Conservation (phyloP, 352 stramenopile genomes). For the Pythium myriotylum region DNA sequence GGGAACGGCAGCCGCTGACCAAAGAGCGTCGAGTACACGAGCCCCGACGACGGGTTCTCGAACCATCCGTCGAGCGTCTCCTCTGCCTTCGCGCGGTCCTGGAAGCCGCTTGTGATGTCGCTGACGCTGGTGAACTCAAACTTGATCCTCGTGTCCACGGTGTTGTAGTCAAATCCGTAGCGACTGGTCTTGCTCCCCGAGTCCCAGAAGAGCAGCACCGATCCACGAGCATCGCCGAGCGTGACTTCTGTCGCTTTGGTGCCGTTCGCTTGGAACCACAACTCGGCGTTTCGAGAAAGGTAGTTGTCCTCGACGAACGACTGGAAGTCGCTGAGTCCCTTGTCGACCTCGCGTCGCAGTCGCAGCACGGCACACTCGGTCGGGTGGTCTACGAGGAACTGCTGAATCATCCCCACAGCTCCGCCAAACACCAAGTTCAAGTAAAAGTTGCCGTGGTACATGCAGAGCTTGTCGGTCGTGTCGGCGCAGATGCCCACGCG, state of each 20-base stretch:
- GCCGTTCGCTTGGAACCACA: constrained; percentile 1
- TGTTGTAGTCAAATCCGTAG: constrained; percentile 15
- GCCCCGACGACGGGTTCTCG: constrained; percentile 19
- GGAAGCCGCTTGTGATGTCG: constrained; percentile 1
- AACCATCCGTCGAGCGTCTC: constrained; percentile 1
- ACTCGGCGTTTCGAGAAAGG: not conserved
- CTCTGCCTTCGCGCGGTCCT: not conserved
- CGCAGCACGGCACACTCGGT: constrained; percentile 15
- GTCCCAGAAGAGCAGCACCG: constrained; percentile 17
- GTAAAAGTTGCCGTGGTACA: constrained; percentile 22
- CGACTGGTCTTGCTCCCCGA: constrained; percentile 11
- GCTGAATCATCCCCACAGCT: constrained; percentile 9
- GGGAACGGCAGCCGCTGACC: constrained; percentile 3
- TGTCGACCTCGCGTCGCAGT: constrained; percentile 1
- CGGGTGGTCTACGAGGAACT: constrained; percentile 2
- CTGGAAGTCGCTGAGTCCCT: constrained; percentile 12
- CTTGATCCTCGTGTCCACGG: constrained; percentile 5
- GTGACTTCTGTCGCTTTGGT: not conserved
- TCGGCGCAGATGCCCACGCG: constrained; percentile 13
- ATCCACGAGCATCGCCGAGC: constrained; percentile 7
- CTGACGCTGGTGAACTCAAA: constrained; percentile 11
- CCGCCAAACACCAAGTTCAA: constrained; percentile 10
- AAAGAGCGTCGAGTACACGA: constrained; percentile 18
- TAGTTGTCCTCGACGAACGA: constrained; percentile 19
- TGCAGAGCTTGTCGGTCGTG: constrained; percentile 18